Percentiles rank a stretch among this genome's conserved stretches.
phyloP scores from a whole-genome alignment of 169 alveolate species.

The Plasmodium adleri region DNA sequence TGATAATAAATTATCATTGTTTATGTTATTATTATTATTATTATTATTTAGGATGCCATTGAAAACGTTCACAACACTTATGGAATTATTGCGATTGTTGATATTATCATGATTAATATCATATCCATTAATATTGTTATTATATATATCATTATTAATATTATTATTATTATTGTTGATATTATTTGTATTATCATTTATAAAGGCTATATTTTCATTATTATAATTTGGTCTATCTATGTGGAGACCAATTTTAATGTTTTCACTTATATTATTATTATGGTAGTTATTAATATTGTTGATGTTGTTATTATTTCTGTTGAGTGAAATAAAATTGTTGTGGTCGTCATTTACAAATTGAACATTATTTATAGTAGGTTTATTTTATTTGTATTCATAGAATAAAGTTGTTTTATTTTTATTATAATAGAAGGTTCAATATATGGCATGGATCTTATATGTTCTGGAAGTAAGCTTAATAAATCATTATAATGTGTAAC shows the following conservation, averaged over 20 bases:
- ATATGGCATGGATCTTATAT: constrained; percentile 61
- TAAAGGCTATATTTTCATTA: constrained; percentile 6
- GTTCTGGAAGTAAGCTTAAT: constrained; percentile 53
- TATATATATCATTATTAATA: constrained; percentile 12
- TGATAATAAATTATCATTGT: constrained; percentile 36
- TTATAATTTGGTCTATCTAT: background rate
- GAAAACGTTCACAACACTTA: constrained; percentile 6
- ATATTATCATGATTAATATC: constrained; percentile 17
- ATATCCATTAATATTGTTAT: background rate
- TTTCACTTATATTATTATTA: constrained; percentile 7
- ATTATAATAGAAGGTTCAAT: constrained; percentile 68
- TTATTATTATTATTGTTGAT: background rate
- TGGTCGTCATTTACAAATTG: constrained; percentile 27
- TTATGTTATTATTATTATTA: constrained; percentile 17
- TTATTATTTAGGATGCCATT: constrained; percentile 14
- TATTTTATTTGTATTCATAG: constrained; percentile 17
- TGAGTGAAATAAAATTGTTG: constrained; percentile 12
- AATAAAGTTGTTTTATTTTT: constrained; percentile 53
- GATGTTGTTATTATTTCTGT: constrained; percentile 19
- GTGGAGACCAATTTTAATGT: background rate
- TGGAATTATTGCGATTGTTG: background rate
- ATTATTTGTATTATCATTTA: background rate
- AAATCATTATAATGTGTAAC: constrained; percentile 37
- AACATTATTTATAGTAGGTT: constrained; percentile 4
- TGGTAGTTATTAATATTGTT: background rate